Percentiles rank a stretch among this genome's conserved stretches.
phyloP scores from a whole-genome alignment of 441 rosid species.

The Erodium texanum region DNA sequence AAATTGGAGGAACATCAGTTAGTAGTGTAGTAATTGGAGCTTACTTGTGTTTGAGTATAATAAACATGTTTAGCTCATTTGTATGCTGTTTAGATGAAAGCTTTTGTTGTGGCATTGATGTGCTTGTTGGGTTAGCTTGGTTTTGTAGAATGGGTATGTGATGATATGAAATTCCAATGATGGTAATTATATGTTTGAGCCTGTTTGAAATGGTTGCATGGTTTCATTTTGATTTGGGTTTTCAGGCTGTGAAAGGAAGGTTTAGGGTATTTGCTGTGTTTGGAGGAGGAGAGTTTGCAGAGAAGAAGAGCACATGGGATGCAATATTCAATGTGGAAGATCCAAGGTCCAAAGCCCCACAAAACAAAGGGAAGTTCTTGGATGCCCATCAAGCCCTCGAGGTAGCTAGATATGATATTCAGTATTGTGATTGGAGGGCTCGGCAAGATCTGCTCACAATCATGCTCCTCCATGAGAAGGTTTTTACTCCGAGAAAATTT shows the following conservation, averaged over 20 bases:
- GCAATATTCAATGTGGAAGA: slow-evolving; percentile 79
- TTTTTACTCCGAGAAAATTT: slow-evolving; percentile 15
- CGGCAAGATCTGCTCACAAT: slow-evolving; percentile 85
- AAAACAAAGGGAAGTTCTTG: slow-evolving; percentile 68
- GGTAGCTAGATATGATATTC: slow-evolving; percentile 84
- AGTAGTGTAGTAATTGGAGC: background rate
- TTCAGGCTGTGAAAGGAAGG: slow-evolving; percentile 55
- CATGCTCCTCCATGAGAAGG: slow-evolving; percentile 91
- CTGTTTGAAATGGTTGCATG: background rate
- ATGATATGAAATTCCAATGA: too few relatives aligned
- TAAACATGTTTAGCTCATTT: background rate
- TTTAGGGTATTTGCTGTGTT: slow-evolving; percentile 64
- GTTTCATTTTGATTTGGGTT: slow-evolving; percentile 13
- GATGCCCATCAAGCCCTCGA: slow-evolving; percentile 82
- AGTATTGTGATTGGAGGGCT: slow-evolving; percentile 87
- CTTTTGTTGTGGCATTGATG: background rate
- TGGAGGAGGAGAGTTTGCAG: slow-evolving; percentile 56
- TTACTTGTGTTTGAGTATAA: background rate
- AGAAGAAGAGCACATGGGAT: slow-evolving; percentile 70
- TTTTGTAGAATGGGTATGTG: background rate
- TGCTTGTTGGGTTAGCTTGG: background rate
- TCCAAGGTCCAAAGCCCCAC: slow-evolving; percentile 80
- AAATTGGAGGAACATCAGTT: slow-evolving; percentile 9
- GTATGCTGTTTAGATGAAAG: background rate
- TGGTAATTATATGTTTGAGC: background rate